Conservation (phyloP, 129 eudicot species). For the Solidago caesia region DNA sequence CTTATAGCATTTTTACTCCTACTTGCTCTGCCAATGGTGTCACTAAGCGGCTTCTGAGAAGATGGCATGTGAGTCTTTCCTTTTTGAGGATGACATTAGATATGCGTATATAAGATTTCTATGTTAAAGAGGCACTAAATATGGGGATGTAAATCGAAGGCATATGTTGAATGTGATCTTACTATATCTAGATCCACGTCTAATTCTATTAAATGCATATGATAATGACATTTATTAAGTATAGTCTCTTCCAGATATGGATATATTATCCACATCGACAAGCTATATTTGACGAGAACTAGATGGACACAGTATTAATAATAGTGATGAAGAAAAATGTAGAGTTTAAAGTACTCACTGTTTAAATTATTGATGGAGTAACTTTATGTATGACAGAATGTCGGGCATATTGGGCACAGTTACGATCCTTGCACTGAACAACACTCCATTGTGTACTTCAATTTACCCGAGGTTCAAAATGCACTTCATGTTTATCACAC, state of each 20-base stretch:
- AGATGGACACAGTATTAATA: too few relatives aligned
- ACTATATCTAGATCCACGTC: too few relatives aligned
- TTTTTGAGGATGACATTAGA: background rate
- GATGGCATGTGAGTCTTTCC: conserved; percentile 62
- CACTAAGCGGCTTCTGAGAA: conserved; percentile 40
- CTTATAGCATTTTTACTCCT: conserved; percentile 91
- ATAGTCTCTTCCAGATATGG: too few relatives aligned
- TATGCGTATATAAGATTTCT: too few relatives aligned
- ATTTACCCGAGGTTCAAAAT: conserved; percentile 86
- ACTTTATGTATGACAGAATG: conserved; percentile 42
- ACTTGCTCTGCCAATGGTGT: conserved; percentile 62
- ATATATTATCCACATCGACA: too few relatives aligned
- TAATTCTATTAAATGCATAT: too few relatives aligned
- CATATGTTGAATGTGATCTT: too few relatives aligned
- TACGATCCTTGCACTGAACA: conserved; percentile 96
- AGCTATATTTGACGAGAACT: too few relatives aligned
- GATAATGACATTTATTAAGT: too few relatives aligned
- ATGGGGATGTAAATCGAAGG: too few relatives aligned
- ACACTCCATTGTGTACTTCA: conserved; percentile 78
- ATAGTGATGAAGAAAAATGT: too few relatives aligned
- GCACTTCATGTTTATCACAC: conserved; percentile 75
- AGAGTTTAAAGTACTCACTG: background rate
- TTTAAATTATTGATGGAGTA: conserved; percentile 10
- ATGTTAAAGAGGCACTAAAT: too few relatives aligned
- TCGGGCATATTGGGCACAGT: conserved; percentile 59